phyloP scores from a whole-genome alignment of 73 alveolate genomes.

The Tetrahymena borealis region DNA sequence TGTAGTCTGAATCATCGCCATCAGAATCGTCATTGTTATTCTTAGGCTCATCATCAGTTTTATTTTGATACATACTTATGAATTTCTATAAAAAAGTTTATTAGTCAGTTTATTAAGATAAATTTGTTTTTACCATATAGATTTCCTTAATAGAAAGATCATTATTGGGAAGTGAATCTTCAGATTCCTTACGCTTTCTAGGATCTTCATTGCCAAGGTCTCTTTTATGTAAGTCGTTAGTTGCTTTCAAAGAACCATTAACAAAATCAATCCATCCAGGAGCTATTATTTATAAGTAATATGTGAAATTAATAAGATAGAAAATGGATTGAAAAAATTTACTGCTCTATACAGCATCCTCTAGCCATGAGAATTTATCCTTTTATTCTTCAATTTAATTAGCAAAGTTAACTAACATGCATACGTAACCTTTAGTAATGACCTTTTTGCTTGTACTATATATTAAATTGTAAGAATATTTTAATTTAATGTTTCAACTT shows the following conservation, averaged over 20 bases:
- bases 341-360: background rate
- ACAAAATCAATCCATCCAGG: background rate
- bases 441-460: background rate
- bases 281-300: background rate
- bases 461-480: background rate
- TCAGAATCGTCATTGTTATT: background rate
- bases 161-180: background rate
- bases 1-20: background rate
- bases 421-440: background rate
- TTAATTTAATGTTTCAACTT: background rate
- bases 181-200: background rate
- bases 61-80: background rate
- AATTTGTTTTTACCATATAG: background rate
- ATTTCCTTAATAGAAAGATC: background rate
- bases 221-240: background rate
- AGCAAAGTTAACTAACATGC: background rate
- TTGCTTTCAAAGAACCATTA: background rate
- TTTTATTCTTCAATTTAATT: background rate
- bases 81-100: background rate
- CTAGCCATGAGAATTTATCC: background rate
- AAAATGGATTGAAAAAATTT: background rate
- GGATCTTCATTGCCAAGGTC: background rate
- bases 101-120: background rate
- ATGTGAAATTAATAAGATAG: background rate
- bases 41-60: background rate